These are phyloP conservation scores for Pleurotus giganteus DNA, from an alignment of 768 basidiomycete species.

Conservation along the genomic window DNA sequence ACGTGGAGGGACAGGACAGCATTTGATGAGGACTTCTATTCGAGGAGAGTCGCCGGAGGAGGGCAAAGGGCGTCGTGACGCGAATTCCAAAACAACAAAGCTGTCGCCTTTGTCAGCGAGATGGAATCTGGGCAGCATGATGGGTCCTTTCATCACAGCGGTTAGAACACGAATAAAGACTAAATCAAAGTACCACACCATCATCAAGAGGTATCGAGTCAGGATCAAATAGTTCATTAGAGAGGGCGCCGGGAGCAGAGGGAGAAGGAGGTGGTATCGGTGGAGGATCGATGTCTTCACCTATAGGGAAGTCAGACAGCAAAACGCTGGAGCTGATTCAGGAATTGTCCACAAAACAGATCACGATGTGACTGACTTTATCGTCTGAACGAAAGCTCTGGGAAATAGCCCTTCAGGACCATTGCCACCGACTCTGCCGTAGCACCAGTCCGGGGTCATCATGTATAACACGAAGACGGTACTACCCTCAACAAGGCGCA, in stretches of 20 bases:
- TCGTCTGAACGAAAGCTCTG: neutral
- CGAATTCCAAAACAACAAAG: neutral
- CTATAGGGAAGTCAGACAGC: neutral
- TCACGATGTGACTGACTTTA: neutral
- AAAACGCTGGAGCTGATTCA: neutral
- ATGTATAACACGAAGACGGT: neutral
- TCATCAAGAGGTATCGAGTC: too few relatives aligned
- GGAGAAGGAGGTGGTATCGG: too few relatives aligned
- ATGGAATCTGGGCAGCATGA: neutral
- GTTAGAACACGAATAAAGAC: neutral
- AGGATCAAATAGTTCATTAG: too few relatives aligned
- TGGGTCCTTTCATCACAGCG: neutral
- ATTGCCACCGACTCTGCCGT: neutral
- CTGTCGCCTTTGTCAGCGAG: neutral
- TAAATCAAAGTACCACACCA: too few relatives aligned
- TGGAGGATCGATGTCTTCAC: too few relatives aligned
- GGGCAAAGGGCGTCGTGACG: neutral
- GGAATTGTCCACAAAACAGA: too few relatives aligned
- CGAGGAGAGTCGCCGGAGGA: neutral
- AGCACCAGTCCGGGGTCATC: neutral
- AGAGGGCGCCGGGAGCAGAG: too few relatives aligned
- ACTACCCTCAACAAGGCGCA: neutral
- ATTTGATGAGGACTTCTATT: neutral
- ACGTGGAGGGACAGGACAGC: neutral
- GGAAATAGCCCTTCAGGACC: neutral